These are phyloP conservation scores for Ascocoryne sarcoides DNA, from an alignment of 2,329 filamentous ascomycete species.

Conservation along the genomic window DNA sequence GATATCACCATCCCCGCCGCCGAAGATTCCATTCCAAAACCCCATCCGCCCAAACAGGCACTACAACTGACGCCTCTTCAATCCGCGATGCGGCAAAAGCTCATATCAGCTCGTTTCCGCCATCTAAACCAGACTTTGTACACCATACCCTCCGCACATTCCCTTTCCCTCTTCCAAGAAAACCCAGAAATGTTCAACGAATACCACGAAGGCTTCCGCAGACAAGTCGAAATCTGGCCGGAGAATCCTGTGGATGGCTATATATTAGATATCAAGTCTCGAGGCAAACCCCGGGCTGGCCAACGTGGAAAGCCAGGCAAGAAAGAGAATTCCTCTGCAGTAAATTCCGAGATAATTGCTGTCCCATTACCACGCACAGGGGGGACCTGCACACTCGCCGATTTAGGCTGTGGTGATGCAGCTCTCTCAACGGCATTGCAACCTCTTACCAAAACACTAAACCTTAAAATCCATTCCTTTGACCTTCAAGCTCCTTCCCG, in stretches of 20 bases:
- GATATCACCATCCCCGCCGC: slow-evolving; percentile 33
- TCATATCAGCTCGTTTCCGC: slow-evolving; percentile 90
- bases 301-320: slow-evolving; percentile 16
- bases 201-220: slow-evolving; percentile 93
- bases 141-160: slow-evolving; percentile 76
- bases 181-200: slow-evolving; percentile 92
- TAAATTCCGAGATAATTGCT: slow-evolving; percentile 5
- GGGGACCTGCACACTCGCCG: slow-evolving; percentile 70
- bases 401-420: slow-evolving; percentile 90
- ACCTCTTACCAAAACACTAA: slow-evolving; percentile 53
- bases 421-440: slow-evolving; percentile 64
- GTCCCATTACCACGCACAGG: slow-evolving; percentile 57
- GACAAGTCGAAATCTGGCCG: slow-evolving; percentile 92
- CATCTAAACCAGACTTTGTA: slow-evolving; percentile 97
- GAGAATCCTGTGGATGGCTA: slow-evolving; percentile 92
- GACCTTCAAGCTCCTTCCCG: slow-evolving; percentile 73
- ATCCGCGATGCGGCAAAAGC: slow-evolving; percentile 87
- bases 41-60: slow-evolving; percentile 30
- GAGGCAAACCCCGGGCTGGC: slow-evolving; percentile 45
- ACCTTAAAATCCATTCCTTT: slow-evolving; percentile 71
- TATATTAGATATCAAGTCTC: slow-evolving; percentile 58
- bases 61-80: slow-evolving; percentile 83
- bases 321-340: slow-evolving; percentile 10
- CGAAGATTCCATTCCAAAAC: slow-evolving; percentile 26
- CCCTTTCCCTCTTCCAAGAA: slow-evolving; percentile 72